Percentiles rank a stretch among this genome's conserved stretches.
Evolutionary conservation across 1,284 basidiomycete genomes (phyloP).

Genomic region (Coriolopsis trogii): DNA sequence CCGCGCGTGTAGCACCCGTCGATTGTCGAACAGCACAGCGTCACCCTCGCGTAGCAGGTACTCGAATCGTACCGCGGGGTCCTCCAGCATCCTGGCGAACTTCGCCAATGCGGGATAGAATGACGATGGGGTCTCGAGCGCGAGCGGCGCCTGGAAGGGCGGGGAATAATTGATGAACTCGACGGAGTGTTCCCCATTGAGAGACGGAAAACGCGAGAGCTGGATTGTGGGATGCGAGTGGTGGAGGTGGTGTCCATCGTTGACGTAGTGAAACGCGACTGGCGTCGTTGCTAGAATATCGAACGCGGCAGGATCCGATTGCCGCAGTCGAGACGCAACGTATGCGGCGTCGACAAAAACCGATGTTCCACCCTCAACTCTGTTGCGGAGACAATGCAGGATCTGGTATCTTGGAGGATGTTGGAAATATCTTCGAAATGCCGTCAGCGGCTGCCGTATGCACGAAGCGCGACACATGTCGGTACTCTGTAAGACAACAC

Average conservation of each 20-base stretch:
- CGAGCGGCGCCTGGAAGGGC: constrained; percentile 89
- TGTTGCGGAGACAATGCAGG: constrained; percentile 86
- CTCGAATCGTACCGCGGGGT: constrained; percentile 56
- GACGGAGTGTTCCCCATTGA: constrained; percentile 37
- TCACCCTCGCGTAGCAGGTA: constrained; percentile 85
- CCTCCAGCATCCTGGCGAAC: constrained; percentile 69
- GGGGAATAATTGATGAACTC: constrained; percentile 89
- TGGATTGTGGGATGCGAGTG: constrained; percentile 83
- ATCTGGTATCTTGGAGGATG: constrained; percentile 91
- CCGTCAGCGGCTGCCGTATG: background rate
- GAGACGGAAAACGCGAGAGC: constrained; percentile 40
- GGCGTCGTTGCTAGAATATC: constrained; percentile 60
- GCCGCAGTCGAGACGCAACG: constrained; percentile 64
- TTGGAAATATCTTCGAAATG: constrained; percentile 73
- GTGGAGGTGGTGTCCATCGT: constrained; percentile 87
- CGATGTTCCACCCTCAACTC: constrained; percentile 83
- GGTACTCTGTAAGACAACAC: constrained; percentile 37
- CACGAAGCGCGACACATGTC: too few species aligned
- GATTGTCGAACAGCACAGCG: constrained; percentile 91
- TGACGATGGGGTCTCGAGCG: constrained; percentile 48
- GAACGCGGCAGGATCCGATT: constrained; percentile 57
- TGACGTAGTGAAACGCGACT: constrained; percentile 90
- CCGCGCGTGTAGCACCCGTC: constrained; percentile 89
- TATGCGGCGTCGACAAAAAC: constrained; percentile 87
- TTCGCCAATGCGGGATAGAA: constrained; percentile 70